A percentile compares a stretch with the other conserved stretches of the same genome.
phyloP scores from a whole-genome alignment of 345 rosid genomes.

The Rhodomyrtus tomentosa region DNA sequence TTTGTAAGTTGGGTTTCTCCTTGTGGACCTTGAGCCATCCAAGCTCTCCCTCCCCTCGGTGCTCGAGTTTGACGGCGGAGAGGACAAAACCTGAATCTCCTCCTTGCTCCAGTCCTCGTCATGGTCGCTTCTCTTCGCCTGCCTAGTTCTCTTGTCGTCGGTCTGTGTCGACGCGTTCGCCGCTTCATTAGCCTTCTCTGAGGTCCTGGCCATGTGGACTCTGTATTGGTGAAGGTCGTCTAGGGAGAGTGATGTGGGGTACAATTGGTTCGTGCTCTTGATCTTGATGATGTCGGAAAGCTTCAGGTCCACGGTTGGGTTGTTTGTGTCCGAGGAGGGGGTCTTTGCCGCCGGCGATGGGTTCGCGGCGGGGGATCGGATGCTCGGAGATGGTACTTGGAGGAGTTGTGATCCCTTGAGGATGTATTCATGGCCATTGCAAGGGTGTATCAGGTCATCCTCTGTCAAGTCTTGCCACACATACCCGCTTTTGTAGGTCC shows the following conservation, averaged over 20 bases:
- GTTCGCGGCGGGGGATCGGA: constrained; percentile 12
- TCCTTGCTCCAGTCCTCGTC: neutral
- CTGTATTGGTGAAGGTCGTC: constrained; percentile 5
- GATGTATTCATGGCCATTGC: constrained; percentile 45
- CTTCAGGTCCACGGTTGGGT: constrained; percentile 13
- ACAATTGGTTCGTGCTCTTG: constrained; percentile 2
- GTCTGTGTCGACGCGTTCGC: constrained; percentile 48
- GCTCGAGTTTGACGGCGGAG: constrained; percentile 24
- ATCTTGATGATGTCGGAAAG: neutral
- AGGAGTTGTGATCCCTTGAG: constrained; percentile 55
- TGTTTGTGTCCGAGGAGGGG: constrained; percentile 8
- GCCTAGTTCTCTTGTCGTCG: constrained; percentile 1
- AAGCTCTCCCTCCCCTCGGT: constrained; percentile 14
- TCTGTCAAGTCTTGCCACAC: constrained; percentile 67
- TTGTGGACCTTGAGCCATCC: neutral
- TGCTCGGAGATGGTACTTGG: constrained; percentile 14
- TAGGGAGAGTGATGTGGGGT: neutral
- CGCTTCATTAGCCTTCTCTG: neutral
- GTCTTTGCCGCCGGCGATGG: constrained; percentile 12
- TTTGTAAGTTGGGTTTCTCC: neutral
- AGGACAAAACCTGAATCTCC: constrained; percentile 5
- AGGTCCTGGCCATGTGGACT: constrained; percentile 14
- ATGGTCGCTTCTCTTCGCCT: neutral
- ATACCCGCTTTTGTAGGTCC: constrained; percentile 53
- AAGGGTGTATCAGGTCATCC: constrained; percentile 42